A percentile compares a stretch with the other conserved stretches of the same genome.
Evolutionary conservation across 129 eudicot genomes (phyloP).

Genomic region (Tagetes erecta): DNA sequence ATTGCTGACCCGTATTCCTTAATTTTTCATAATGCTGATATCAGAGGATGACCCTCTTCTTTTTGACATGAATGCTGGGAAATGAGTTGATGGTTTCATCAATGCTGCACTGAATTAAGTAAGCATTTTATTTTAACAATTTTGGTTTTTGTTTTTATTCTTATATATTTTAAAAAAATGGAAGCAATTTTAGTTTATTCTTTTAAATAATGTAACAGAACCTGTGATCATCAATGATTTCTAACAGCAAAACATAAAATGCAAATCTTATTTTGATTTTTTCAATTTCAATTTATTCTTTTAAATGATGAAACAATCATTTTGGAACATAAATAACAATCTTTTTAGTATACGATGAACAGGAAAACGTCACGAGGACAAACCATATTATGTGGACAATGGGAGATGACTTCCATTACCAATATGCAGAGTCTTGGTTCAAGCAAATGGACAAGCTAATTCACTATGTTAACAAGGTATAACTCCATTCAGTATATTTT

Average conservation of each 20-base stretch:
- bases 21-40: conserved; percentile 2
- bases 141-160: background rate
- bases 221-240: no score
- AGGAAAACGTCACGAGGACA: conserved; percentile 82
- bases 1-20: background rate
- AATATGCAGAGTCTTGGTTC: conserved; percentile 53
- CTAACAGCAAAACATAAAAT: no score
- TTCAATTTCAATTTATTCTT: no score
- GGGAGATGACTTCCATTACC: conserved; percentile 79
- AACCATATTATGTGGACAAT: conserved; percentile 97
- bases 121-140: conserved; percentile 16
- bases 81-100: conserved; percentile 75
- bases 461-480: conserved; percentile 80
- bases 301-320: no score
- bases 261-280: no score
- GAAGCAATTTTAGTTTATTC: no score
- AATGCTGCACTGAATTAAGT: conserved; percentile 74
- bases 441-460: conserved; percentile 91
- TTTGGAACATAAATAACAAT: background rate
- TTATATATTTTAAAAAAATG: no score
- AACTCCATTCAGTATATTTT: background rate
- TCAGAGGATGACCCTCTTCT: conserved; percentile 43
- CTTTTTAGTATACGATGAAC: background rate
- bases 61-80: conserved; percentile 52
- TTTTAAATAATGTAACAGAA: no score